Percentiles rank a stretch among this genome's conserved stretches.
Conservation (phyloP, 2,329 filamentous ascomycete genomes). For the Penicillium sp. region DNA sequence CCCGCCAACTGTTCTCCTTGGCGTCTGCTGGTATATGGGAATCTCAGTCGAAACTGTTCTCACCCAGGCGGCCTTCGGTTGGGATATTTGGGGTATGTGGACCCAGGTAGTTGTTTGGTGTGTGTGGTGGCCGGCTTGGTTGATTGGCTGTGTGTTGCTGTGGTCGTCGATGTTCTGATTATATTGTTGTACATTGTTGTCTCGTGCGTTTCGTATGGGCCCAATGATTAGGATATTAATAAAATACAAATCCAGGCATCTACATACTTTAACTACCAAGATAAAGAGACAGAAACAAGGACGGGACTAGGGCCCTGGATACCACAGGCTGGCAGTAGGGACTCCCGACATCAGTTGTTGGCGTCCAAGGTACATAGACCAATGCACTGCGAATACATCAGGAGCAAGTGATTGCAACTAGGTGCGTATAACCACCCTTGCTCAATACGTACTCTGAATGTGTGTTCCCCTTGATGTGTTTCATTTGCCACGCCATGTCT, state of each 20-base stretch:
- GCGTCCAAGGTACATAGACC: neutral
- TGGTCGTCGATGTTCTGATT: conserved; percentile 33
- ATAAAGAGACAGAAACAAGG: conserved; percentile 1
- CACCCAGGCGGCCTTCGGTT: conserved; percentile 74
- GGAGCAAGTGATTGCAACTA: neutral
- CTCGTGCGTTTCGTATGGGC: neutral
- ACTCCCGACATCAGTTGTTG: neutral
- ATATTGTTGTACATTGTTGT: neutral
- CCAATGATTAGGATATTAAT: neutral
- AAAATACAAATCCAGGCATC: neutral
- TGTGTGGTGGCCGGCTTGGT: conserved; percentile 93
- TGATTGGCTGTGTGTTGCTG: conserved; percentile 52
- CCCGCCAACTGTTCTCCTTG: conserved; percentile 57
- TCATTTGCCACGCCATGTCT: neutral
- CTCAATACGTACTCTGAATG: neutral
- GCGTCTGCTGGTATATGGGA: conserved; percentile 48
- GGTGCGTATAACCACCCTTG: neutral
- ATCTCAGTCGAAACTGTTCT: conserved; percentile 58
- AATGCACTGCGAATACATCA: neutral
- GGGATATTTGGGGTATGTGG: conserved; percentile 86
- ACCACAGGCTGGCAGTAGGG: neutral
- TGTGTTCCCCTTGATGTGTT: neutral
- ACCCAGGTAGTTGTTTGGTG: conserved; percentile 89
- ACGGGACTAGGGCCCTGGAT: neutral
- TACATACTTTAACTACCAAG: neutral